Percentiles rank a stretch among this genome's conserved stretches.
Conservation (phyloP, 169 alveolate species). For the Eimeria falciformis region DNA sequence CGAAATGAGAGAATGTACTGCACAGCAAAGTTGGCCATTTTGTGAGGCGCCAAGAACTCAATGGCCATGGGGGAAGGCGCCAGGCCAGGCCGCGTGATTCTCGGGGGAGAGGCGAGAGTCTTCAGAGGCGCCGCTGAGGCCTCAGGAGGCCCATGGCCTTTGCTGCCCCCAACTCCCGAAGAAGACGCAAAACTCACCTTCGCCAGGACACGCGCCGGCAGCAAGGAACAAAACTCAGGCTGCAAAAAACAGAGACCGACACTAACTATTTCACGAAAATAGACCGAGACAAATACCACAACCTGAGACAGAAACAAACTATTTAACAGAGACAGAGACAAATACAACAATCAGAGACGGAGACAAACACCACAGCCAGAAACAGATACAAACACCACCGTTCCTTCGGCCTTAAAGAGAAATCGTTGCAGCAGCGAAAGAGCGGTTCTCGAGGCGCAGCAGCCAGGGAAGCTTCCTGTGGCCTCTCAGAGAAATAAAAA, state of each 20-base stretch:
- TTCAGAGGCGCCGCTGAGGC: background rate
- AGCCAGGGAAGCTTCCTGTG: too few relatives aligned
- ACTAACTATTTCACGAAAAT: background rate
- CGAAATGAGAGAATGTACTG: constrained; percentile 87
- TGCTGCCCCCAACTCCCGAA: background rate
- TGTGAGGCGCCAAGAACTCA: constrained; percentile 78
- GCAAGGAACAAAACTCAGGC: background rate
- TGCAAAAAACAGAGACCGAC: background rate
- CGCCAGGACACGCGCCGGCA: background rate
- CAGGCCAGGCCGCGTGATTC: constrained; percentile 7
- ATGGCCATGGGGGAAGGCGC: constrained; percentile 41
- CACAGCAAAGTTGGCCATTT: constrained; percentile 85
- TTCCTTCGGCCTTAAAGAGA: too few relatives aligned
- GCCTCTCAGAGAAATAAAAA: too few relatives aligned
- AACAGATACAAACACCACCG: background rate
- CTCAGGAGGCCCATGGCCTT: background rate
- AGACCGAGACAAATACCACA: background rate
- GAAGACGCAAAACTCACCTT: background rate
- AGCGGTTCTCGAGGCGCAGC: too few relatives aligned
- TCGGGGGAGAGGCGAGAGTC: constrained; percentile 20
- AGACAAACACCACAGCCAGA: background rate
- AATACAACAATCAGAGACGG: background rate
- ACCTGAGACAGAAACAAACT: background rate
- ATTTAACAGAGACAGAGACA: background rate
- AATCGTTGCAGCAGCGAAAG: too few relatives aligned